Evolutionary conservation across 2,329 filamentous ascomycete species (phyloP).

Genomic region (Clonostachys chloroleuca): DNA sequence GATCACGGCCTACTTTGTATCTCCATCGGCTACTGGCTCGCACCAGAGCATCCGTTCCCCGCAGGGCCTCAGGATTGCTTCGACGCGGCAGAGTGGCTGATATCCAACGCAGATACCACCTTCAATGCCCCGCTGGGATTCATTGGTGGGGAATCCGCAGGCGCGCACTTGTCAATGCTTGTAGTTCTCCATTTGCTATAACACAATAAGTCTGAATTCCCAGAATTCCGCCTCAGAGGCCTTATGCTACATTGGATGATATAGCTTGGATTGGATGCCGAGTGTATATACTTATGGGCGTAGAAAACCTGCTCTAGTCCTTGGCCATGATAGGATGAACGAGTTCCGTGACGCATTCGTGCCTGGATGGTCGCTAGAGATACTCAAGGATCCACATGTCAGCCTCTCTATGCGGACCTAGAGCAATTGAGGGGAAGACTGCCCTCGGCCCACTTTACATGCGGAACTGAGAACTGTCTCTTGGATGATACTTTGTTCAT

Average conservation of each 20-base stretch:
- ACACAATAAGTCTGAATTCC: not conserved
- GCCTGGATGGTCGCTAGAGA: constrained; percentile 21
- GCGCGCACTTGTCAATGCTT: not conserved
- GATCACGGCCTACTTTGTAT: constrained; percentile 64
- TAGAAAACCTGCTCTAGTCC: not conserved
- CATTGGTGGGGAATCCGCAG: constrained; percentile 1
- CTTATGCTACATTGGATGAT: constrained; percentile 1
- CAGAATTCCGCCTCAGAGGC: not conserved
- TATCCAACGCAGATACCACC: not conserved
- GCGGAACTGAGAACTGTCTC: constrained; percentile 7
- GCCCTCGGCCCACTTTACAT: constrained; percentile 7
- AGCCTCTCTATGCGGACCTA: constrained; percentile 3
- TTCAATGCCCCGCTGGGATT: not conserved
- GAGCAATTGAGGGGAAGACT: constrained; percentile 2
- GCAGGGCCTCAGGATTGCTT: constrained; percentile 3
- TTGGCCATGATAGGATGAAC: not conserved
- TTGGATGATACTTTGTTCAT: constrained; percentile 9
- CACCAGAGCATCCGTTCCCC: constrained; percentile 2
- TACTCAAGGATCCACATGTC: not conserved
- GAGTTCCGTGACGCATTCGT: not conserved
- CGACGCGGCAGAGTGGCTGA: constrained; percentile 3
- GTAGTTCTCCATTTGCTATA: not conserved
- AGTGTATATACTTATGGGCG: not conserved
- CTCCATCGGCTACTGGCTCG: constrained; percentile 3
- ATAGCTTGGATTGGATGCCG: not conserved